phyloP scores from a whole-genome alignment of 2,329 filamentous ascomycete genomes.

The Allantophomopsis cytisporea region DNA sequence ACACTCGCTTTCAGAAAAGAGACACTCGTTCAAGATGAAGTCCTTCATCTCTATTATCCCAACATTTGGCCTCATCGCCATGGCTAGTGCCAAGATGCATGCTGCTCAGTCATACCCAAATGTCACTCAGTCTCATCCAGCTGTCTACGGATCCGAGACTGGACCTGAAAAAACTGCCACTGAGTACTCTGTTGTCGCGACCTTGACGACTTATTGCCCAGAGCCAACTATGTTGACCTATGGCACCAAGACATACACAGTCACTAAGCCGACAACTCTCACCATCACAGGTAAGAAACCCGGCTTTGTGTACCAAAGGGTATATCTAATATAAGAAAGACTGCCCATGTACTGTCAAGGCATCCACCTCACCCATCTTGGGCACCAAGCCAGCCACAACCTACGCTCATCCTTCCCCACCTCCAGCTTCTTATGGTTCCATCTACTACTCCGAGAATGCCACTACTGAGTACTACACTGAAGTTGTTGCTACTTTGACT shows the following conservation, averaged over 20 bases:
- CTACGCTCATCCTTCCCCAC: too few species aligned
- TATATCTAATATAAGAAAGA: too few species aligned
- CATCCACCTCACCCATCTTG: too few species aligned
- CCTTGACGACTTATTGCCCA: constrained; percentile 10
- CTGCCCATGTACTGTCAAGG: too few species aligned
- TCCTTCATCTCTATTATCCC: constrained; percentile 11
- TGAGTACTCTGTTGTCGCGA: constrained; percentile 7
- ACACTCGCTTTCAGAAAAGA: background rate
- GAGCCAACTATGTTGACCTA: background rate
- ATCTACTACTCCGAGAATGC: background rate
- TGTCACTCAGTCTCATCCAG: background rate
- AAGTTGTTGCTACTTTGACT: background rate
- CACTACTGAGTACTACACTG: background rate
- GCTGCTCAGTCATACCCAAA: background rate
- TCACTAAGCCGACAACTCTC: constrained; percentile 1
- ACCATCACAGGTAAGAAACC: constrained; percentile 1
- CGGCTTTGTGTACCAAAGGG: too few species aligned
- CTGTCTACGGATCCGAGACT: too few species aligned
- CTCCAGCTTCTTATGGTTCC: too few species aligned
- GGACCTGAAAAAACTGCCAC: too few species aligned
- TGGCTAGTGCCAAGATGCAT: constrained; percentile 6
- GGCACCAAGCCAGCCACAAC: too few species aligned
- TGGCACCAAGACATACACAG: constrained; percentile 1
- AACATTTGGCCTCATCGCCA: constrained; percentile 16
- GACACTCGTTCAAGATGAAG: constrained; percentile 14